Evolutionary conservation across 179 eudicot species (phyloP).

Genomic region (Dionaea muscipula): DNA sequence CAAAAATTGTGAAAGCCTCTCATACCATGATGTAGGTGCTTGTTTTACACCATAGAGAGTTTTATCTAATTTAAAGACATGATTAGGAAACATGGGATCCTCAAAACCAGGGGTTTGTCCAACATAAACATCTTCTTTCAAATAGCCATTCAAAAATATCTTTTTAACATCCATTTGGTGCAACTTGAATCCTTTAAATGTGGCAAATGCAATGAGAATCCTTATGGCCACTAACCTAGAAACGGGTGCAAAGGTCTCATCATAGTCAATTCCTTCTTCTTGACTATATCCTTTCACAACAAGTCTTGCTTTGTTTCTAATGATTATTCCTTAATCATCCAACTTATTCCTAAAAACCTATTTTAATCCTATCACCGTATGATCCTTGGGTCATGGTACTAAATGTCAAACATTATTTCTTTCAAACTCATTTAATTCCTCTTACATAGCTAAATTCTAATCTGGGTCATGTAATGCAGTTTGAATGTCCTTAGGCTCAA

Average conservation of each 20-base stretch:
- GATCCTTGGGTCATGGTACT: background rate
- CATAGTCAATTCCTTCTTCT: background rate
- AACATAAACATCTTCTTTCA: background rate
- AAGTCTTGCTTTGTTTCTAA: background rate
- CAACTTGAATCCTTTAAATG: background rate
- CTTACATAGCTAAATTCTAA: conserved; percentile 2
- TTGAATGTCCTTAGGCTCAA: background rate
- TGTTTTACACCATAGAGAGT: background rate
- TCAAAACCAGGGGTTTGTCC: background rate
- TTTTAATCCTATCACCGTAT: background rate
- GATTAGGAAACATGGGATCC: background rate
- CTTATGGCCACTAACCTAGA: background rate
- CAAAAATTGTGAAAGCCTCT: background rate
- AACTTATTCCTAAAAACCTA: conserved; percentile 7
- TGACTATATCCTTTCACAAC: background rate
- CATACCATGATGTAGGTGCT: background rate
- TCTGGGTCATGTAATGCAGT: background rate
- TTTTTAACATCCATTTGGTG: background rate
- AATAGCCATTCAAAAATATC: background rate
- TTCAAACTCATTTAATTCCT: background rate
- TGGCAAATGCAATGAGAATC: background rate
- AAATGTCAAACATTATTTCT: conserved; percentile 5
- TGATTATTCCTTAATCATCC: background rate
- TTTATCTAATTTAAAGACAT: background rate
- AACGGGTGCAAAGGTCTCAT: background rate